Evolutionary conservation across 2,329 filamentous ascomycete genomes (phyloP).

Genomic region (Keithomyces neogunnii): DNA sequence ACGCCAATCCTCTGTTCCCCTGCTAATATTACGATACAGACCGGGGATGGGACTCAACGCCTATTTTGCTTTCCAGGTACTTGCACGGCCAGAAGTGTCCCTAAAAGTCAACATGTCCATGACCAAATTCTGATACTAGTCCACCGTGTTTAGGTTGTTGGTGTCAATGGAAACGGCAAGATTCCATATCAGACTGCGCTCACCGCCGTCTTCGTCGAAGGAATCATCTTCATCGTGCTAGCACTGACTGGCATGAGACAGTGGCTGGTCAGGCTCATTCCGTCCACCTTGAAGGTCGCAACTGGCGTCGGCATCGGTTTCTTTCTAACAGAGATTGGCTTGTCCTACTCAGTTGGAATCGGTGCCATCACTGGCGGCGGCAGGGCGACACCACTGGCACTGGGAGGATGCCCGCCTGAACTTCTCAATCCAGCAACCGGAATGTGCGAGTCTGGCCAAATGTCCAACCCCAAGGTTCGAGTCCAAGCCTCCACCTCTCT

Average conservation of each 20-base stretch:
- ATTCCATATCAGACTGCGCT: constrained; percentile 53
- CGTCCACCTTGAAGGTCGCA: constrained; percentile 55
- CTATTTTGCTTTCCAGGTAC: constrained; percentile 54
- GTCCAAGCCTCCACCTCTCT: neutral
- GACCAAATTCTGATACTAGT: neutral
- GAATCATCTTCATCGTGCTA: constrained; percentile 55
- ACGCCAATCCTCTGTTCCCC: neutral
- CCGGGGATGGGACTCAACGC: constrained; percentile 62
- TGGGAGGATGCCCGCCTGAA: constrained; percentile 63
- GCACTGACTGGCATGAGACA: constrained; percentile 62
- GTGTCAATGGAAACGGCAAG: constrained; percentile 46
- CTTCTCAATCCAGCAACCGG: constrained; percentile 37
- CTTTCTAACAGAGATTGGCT: constrained; percentile 54
- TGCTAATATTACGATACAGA: constrained; percentile 26
- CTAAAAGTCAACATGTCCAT: neutral
- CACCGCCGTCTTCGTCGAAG: constrained; percentile 56
- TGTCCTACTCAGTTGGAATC: constrained; percentile 75
- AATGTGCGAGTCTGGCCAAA: constrained; percentile 52
- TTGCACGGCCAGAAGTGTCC: neutral
- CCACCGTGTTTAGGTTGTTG: constrained; percentile 39
- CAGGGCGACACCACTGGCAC: constrained; percentile 59
- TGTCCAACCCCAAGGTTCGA: constrained; percentile 64
- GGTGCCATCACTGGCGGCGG: constrained; percentile 67
- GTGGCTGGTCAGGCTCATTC: constrained; percentile 61
- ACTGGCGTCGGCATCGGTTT: constrained; percentile 58